Conservation (phyloP, 352 stramenopile species). For the Phytophthora pinifolia region DNA sequence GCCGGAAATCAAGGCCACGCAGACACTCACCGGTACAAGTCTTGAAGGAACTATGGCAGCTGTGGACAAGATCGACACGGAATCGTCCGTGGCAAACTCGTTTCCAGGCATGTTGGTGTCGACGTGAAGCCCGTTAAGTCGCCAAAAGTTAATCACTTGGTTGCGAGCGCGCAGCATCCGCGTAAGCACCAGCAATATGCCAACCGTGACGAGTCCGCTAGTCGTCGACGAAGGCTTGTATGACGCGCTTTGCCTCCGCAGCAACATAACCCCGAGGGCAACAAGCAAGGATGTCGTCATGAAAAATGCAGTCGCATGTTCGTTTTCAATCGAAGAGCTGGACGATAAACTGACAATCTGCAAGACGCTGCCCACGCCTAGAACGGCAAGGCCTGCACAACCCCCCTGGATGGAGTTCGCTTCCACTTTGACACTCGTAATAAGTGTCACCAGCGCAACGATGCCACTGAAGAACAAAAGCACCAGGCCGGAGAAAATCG, state of each 20-base stretch:
- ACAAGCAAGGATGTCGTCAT: constrained; percentile 55
- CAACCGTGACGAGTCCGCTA: constrained; percentile 21
- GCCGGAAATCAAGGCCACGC: constrained; percentile 38
- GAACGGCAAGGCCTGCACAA: too few species aligned
- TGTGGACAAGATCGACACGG: constrained; percentile 80
- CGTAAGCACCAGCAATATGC: constrained; percentile 40
- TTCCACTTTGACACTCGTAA: neutral
- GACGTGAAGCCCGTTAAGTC: constrained; percentile 61
- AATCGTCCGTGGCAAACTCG: constrained; percentile 78
- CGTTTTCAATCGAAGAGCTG: constrained; percentile 89
- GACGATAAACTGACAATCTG: constrained; percentile 73
- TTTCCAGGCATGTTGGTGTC: constrained; percentile 52
- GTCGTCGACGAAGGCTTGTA: neutral
- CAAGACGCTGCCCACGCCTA: constrained; percentile 27
- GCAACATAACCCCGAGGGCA: constrained; percentile 17
- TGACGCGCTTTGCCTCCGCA: constrained; percentile 12
- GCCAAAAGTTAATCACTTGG: constrained; percentile 89
- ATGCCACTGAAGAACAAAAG: constrained; percentile 37
- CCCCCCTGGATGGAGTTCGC: too few species aligned
- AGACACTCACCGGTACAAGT: constrained; percentile 28
- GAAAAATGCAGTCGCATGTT: constrained; percentile 85
- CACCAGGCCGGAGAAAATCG: constrained; percentile 39
- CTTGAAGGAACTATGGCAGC: constrained; percentile 39
- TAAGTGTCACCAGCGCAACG: constrained; percentile 19
- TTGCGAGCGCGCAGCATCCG: constrained; percentile 75